Evolutionary conservation across 106 monocot genomes (phyloP), one percentile per base, ranked within the genome.

Genomic region (Apostasia shenzhenica): DNA sequence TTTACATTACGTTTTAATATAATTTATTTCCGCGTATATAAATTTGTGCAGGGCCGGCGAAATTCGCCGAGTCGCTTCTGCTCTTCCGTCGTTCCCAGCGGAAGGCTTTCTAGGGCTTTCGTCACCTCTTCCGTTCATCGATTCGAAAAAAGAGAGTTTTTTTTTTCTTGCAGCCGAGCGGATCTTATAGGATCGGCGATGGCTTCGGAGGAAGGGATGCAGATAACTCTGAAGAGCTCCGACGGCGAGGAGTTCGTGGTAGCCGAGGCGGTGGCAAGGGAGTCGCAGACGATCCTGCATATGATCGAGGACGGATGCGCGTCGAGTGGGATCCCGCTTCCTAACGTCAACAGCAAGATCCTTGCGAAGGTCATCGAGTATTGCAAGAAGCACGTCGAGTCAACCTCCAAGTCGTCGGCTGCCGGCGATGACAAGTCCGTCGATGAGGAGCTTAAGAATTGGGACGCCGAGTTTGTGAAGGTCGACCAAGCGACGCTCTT

Each of bases 341-440:
- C 86, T 45, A 82, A 82, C 55, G 82, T 82, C 70, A 77, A 63
- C 66, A 72, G 82, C 67, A 76, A 67, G 77, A 82, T 82, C 82
- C 76, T 87, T 1, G 70, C 86, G 48, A 87, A 80, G 72, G 82
- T 87, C 53, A 77, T 87, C 61, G 82, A 86, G 82, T 86, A 86
- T 71, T 82, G 82, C 73, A 86, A 82, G 86, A 86, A 82, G 76
- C 86, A 87, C 49, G 86, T 77, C 56, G 82, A 85, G 61, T 54
- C 10, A 47, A 26, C 14, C 8, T 11, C 66, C 37, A 1, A 12
- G 50, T 5, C 12, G 42, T 14, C 61, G 3, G 49, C 60, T 9
- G 8, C 54, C 40, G 38, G 5, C 41, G 63, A 54, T 6, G 47
- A 73, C 9, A 66, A 56, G 60, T 6, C 65, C 37, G 26, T 39